phyloP scores from a whole-genome alignment of 2,329 filamentous ascomycete genomes.

The Stemphylium vesicarium region DNA sequence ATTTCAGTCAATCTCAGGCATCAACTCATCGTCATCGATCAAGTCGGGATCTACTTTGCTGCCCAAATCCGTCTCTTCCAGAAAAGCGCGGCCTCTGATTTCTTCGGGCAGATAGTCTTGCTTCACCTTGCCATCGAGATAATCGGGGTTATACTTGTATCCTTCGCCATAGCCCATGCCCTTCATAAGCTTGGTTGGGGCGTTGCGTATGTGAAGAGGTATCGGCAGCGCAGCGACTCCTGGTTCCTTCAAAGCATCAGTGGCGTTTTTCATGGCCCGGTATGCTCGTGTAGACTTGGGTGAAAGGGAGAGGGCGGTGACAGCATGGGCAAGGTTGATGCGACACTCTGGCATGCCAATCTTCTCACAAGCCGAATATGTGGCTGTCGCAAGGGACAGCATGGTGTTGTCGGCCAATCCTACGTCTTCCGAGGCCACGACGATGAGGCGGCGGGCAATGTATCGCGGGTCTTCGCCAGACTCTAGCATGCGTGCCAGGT shows the following conservation, averaged over 20 bases:
- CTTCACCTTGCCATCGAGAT: slow-evolving; percentile 76
- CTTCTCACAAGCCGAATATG: slow-evolving; percentile 87
- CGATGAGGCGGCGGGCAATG: slow-evolving; percentile 89
- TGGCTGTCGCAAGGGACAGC: slow-evolving; percentile 81
- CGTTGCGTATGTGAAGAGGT: slow-evolving; percentile 87
- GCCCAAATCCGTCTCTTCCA: slow-evolving; percentile 82
- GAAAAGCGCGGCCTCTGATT: slow-evolving; percentile 72
- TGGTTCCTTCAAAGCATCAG: slow-evolving; percentile 78
- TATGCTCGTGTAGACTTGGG: slow-evolving; percentile 90
- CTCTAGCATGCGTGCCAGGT: slow-evolving; percentile 93
- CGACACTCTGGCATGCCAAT: slow-evolving; percentile 94
- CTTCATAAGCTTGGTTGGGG: slow-evolving; percentile 90
- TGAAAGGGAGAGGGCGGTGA: slow-evolving; percentile 79
- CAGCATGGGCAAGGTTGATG: slow-evolving; percentile 87
- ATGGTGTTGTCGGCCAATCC: slow-evolving; percentile 87
- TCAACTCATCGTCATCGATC: slow-evolving; percentile 33
- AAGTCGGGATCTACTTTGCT: slow-evolving; percentile 69
- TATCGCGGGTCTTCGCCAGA: slow-evolving; percentile 93
- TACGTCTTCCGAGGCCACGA: slow-evolving; percentile 93
- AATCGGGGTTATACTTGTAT: slow-evolving; percentile 98
- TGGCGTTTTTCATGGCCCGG: slow-evolving; percentile 79
- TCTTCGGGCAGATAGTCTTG: slow-evolving; percentile 91
- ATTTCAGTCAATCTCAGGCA: slow-evolving; percentile 31
- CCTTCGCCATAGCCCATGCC: slow-evolving; percentile 88
- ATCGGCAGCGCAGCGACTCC: slow-evolving; percentile 82